Percentiles rank a stretch among this genome's conserved stretches.
Conservation (phyloP, 2,329 filamentous ascomycete genomes). For the Diaporthe destruens region DNA sequence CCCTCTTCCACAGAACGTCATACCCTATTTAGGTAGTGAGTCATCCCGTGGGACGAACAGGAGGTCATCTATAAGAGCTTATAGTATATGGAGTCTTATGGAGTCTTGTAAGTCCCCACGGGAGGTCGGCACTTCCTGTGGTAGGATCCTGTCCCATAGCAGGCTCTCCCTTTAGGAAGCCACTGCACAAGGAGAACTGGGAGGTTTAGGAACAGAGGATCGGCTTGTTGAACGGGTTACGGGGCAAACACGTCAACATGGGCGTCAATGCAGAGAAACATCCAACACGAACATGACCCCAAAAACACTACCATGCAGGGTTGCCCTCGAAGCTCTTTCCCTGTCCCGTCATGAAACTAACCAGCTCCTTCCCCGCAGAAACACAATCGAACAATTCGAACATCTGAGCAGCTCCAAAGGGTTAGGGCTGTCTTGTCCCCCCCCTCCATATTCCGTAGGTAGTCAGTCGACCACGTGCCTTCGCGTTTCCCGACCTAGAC, state of each 20-base stretch:
- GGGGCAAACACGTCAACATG: conserved; percentile 8
- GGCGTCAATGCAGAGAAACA: conserved; percentile 23
- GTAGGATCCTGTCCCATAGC: too few species aligned
- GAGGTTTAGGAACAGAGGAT: background rate
- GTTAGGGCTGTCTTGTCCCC: background rate
- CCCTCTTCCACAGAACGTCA: too few species aligned
- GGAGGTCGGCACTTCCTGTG: too few species aligned
- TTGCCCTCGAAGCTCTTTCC: conserved; percentile 13
- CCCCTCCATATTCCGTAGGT: background rate
- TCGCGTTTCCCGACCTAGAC: conserved; percentile 25
- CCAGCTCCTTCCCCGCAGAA: conserved; percentile 23
- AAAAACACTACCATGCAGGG: conserved; percentile 25
- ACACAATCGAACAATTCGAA: background rate
- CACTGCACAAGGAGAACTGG: too few species aligned
- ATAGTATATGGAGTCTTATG: too few species aligned
- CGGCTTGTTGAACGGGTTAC: background rate
- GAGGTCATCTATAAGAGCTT: too few species aligned
- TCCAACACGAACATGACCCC: conserved; percentile 13
- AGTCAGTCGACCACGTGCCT: conserved; percentile 39
- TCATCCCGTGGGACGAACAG: too few species aligned
- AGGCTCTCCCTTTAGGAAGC: too few species aligned
- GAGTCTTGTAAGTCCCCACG: too few species aligned
- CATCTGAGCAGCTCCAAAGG: background rate
- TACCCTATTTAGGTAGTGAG: too few species aligned
- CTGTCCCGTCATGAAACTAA: background rate